phyloP scores from a whole-genome alignment of 1,139 yeast genomes.

The Candida labiduridarum region DNA sequence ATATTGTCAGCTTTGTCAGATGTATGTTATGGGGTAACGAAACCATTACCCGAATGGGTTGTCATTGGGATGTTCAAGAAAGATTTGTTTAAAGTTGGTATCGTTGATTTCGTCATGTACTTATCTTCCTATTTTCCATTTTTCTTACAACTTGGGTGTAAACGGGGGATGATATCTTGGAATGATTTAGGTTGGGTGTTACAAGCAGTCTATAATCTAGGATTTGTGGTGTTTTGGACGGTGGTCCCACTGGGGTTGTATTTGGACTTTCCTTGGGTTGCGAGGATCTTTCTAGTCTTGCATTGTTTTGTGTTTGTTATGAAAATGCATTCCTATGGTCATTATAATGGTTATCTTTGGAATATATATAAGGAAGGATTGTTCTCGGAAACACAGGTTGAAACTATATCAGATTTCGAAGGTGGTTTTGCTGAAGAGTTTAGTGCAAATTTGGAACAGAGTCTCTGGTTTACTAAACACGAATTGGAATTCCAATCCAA shows the following conservation, averaged over 20 bases:
- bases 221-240: slow-evolving; percentile 52
- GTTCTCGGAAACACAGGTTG: slow-evolving; percentile 40
- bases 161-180: slow-evolving; percentile 55
- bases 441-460: slow-evolving; percentile 39
- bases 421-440: slow-evolving; percentile 21
- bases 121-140: slow-evolving; percentile 58
- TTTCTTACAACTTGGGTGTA: slow-evolving; percentile 54
- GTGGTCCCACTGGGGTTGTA: slow-evolving; percentile 50
- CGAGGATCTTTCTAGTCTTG: slow-evolving; percentile 74
- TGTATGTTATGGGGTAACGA: slow-evolving; percentile 30
- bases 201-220: slow-evolving; percentile 57
- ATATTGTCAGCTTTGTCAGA: slow-evolving; percentile 51
- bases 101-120: slow-evolving; percentile 74
- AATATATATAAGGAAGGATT: slow-evolving; percentile 55
- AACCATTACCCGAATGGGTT: slow-evolving; percentile 44
- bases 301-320: slow-evolving; percentile 85
- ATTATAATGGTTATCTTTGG: slow-evolving; percentile 89
- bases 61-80: slow-evolving; percentile 52
- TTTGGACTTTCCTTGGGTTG: slow-evolving; percentile 77
- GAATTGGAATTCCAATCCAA: slow-evolving; percentile 57
- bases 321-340: slow-evolving; percentile 92
- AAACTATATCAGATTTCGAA: slow-evolving; percentile 21
- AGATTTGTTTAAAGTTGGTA: slow-evolving; percentile 63
- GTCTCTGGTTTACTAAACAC: slow-evolving; percentile 62
- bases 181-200: slow-evolving; percentile 57